These are phyloP conservation scores for Spirogloea muscicola DNA, from an alignment of 139 green algal genomes.

Conservation along the genomic window DNA sequence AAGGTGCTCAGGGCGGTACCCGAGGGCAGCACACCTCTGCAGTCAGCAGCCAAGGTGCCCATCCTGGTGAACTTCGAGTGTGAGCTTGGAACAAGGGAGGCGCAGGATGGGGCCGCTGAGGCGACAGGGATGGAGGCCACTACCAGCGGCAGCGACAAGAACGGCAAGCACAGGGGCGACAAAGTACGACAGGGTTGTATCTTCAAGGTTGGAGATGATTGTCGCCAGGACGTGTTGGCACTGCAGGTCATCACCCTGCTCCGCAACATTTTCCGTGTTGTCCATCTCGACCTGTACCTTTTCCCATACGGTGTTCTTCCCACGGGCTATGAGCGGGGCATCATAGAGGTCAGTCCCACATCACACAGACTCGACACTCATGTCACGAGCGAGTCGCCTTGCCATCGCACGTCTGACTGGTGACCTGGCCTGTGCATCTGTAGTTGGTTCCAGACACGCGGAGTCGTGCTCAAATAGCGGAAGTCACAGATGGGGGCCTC, in stretches of 20 bases:
- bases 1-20: constrained; percentile 61
- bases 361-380: no score
- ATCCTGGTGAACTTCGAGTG: constrained; percentile 80
- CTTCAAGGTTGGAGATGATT: constrained; percentile 83
- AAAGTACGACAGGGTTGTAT: constrained; percentile 48
- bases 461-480: constrained; percentile 69
- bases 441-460: constrained; percentile 80
- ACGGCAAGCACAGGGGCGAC: no score
- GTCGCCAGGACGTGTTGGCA: constrained; percentile 92
- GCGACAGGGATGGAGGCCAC: no score
- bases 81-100: neutral
- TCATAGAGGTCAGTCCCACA: constrained; percentile 84
- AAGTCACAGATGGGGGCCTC: constrained; percentile 84
- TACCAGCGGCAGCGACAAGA: no score
- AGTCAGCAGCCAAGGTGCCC: constrained; percentile 80
- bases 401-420: no score
- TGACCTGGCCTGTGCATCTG: no score
- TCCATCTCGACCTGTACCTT: constrained; percentile 78
- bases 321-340: constrained; percentile 90
- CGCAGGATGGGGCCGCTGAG: no score
- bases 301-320: constrained; percentile 91
- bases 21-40: constrained; percentile 68
- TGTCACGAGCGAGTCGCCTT: no score
- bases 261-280: constrained; percentile 62
- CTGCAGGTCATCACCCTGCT: constrained; percentile 76